Percentiles rank a stretch among this genome's conserved stretches.
These are phyloP conservation scores for Telfairia occidentalis DNA, from an alignment of 331 rosid species.

Conservation along the genomic window DNA sequence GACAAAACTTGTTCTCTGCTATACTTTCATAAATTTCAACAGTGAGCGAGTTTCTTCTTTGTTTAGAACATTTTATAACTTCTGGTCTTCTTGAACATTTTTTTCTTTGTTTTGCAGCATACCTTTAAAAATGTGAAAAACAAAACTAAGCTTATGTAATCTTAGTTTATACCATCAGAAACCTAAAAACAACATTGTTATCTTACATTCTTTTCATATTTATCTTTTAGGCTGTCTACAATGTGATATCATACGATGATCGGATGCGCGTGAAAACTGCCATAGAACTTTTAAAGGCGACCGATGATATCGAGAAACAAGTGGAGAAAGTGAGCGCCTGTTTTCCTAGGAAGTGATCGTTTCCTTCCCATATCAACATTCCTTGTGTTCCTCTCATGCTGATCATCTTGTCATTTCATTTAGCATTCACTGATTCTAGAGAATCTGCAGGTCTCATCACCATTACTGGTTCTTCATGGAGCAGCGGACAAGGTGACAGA, in stretches of 20 bases:
- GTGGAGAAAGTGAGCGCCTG: conserved; percentile 42
- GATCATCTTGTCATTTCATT: not conserved
- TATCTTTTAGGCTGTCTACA: conserved; percentile 51
- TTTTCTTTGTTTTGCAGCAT: too few species aligned
- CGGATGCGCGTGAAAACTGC: conserved; percentile 56
- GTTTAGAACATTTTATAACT: not conserved
- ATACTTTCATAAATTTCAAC: too few species aligned
- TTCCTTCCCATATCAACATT: not conserved
- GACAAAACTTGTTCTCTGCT: too few species aligned
- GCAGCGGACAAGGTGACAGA: conserved; percentile 76
- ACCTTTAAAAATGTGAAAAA: not conserved
- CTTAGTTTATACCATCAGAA: not conserved
- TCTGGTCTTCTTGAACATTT: not conserved
- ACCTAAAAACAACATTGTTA: not conserved
- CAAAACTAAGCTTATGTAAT: not conserved
- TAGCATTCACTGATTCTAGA: not conserved
- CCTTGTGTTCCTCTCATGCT: not conserved
- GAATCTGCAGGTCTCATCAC: conserved; percentile 54
- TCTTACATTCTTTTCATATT: not conserved
- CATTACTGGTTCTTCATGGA: conserved; percentile 76
- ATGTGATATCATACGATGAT: conserved; percentile 57
- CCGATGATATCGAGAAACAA: conserved; percentile 52
- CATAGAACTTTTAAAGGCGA: conserved; percentile 52
- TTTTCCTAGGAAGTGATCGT: not conserved
- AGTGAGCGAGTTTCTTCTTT: not conserved